phyloP scores from a whole-genome alignment of 2,329 filamentous ascomycete species.

The Fusarium graminum region DNA sequence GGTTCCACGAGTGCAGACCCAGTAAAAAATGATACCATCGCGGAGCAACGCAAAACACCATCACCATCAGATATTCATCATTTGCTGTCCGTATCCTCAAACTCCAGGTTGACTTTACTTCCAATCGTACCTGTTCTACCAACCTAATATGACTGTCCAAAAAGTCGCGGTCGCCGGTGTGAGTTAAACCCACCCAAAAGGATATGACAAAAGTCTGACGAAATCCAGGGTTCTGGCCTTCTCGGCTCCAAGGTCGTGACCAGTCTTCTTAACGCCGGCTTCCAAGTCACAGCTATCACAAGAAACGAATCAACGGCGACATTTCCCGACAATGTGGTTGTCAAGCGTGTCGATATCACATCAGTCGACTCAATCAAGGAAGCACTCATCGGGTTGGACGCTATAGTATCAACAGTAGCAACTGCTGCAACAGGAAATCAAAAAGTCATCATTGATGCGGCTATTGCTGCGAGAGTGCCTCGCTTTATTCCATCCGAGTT shows the following conservation, averaged over 20 bases:
- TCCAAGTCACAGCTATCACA: not conserved
- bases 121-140: accelerated
- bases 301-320: constrained; percentile 13
- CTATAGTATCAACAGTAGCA: constrained; percentile 4
- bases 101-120: accelerated
- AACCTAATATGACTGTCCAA: constrained; percentile 2
- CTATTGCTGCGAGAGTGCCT: not conserved
- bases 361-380: constrained; percentile 8
- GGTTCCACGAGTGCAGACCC: not conserved
- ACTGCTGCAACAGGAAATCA: not conserved
- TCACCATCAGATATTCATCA: not conserved
- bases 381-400: not conserved
- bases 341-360: not conserved
- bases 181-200: not conserved
- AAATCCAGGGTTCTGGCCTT: constrained; percentile 10
- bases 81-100: not conserved
- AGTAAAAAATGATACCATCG: constrained; percentile 5
- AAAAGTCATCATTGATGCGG: constrained; percentile 8
- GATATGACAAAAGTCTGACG: not conserved
- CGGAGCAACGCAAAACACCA: constrained; percentile 3
- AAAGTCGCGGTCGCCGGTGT: constrained; percentile 20
- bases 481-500: constrained; percentile 21
- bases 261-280: constrained; percentile 9
- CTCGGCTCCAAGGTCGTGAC: constrained; percentile 10
- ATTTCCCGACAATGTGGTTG: not conserved